Conservation (phyloP, 768 basidiomycete species). For the Termitomyces bulborhizus region DNA sequence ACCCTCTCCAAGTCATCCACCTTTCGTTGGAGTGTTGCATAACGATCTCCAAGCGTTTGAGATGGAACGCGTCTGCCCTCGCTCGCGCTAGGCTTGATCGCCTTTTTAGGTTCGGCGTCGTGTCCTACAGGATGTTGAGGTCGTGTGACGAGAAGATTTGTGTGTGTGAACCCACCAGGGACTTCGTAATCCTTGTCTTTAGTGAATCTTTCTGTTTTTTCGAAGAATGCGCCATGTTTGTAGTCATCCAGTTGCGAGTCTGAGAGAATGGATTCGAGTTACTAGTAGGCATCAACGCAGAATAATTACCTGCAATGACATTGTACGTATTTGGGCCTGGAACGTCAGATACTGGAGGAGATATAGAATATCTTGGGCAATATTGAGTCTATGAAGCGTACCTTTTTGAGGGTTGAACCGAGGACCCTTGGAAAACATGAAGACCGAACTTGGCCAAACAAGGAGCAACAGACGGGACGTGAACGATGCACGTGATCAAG, state of each 20-base stretch:
- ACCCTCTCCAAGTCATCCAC: conserved; percentile 58
- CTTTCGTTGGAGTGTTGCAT: conserved; percentile 51
- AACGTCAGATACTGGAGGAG: conserved; percentile 36
- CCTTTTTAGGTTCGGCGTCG: conserved; percentile 16
- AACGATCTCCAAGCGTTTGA: conserved; percentile 36
- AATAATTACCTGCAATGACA: conserved; percentile 28
- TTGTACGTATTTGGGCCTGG: conserved; percentile 49
- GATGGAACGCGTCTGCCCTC: conserved; percentile 11
- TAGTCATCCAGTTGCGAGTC: conserved; percentile 43
- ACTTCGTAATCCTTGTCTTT: conserved; percentile 35
- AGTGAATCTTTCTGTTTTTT: conserved; percentile 47
- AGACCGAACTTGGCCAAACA: conserved; percentile 8
- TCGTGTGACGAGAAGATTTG: neutral
- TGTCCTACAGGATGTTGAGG: conserved; percentile 22
- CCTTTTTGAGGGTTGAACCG: conserved; percentile 37
- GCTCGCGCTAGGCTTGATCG: conserved; percentile 20
- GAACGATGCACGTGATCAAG: conserved; percentile 12
- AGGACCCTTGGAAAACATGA: conserved; percentile 44
- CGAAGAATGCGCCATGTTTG: conserved; percentile 53
- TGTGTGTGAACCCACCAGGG: conserved; percentile 32
- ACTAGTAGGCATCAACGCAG: neutral
- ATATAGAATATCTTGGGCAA: neutral
- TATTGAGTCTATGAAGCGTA: conserved; percentile 10
- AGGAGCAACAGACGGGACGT: conserved; percentile 13
- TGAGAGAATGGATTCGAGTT: conserved; percentile 8